phyloP scores from a whole-genome alignment of 139 green algal species.

The Tetradesmus obliquus region DNA sequence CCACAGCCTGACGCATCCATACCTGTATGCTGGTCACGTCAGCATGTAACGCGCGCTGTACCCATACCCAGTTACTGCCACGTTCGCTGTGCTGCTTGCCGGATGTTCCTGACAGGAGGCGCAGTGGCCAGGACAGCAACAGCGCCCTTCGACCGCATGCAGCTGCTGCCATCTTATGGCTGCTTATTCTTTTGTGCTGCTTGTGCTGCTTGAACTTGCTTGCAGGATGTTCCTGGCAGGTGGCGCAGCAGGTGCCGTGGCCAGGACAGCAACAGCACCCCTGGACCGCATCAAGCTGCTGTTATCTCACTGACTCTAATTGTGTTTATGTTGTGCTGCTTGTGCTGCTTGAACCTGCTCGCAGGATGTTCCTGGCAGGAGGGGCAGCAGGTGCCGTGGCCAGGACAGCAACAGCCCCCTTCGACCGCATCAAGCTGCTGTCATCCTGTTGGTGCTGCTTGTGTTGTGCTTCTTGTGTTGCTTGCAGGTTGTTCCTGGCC shows the following conservation, averaged over 20 bases:
- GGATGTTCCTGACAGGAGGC: conserved; percentile 77
- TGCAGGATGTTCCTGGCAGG: conserved; percentile 73
- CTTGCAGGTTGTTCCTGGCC: conserved; percentile 66
- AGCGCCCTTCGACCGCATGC: conserved; percentile 89
- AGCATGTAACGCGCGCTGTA: too few relatives aligned
- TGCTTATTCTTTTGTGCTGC: neutral
- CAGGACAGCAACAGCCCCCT: conserved; percentile 75
- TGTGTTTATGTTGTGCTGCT: neutral
- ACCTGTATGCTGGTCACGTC: too few relatives aligned
- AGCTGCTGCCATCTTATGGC: conserved; percentile 73
- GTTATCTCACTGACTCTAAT: conserved; percentile 53
- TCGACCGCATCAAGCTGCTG: conserved; percentile 96
- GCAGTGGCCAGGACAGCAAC: conserved; percentile 72
- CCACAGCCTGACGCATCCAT: too few relatives aligned
- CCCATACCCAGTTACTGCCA: too few relatives aligned
- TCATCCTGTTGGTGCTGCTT: conserved; percentile 34
- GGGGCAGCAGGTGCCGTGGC: conserved; percentile 78
- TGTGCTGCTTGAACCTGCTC: neutral
- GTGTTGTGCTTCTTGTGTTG: neutral
- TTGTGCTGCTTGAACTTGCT: neutral
- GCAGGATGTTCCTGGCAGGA: conserved; percentile 73
- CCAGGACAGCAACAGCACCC: conserved; percentile 78
- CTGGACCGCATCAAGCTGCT: conserved; percentile 96
- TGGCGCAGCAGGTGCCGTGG: conserved; percentile 76
- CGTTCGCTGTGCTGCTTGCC: neutral